A percentile compares a stretch with the other conserved stretches of the same genome.
phyloP scores from a whole-genome alignment of 2,329 filamentous ascomycete genomes.

The Penicillium frequentans region DNA sequence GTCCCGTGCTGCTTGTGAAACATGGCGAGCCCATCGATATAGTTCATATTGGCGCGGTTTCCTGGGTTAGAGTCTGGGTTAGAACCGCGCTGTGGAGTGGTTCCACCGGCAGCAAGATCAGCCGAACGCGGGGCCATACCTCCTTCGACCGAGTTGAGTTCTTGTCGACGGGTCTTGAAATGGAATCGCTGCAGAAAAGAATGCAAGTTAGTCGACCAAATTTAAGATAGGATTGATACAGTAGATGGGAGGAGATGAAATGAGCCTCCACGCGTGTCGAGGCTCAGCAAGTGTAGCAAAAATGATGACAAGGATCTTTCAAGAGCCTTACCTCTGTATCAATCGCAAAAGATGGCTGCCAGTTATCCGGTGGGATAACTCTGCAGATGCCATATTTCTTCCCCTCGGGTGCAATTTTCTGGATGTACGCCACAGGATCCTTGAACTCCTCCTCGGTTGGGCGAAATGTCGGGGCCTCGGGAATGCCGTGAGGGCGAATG shows the following conservation, averaged over 20 bases:
- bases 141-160: constrained; percentile 97
- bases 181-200: constrained; percentile 73
- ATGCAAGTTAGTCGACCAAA: not conserved
- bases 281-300: not conserved
- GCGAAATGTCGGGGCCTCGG: constrained; percentile 85
- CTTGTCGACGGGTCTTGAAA: constrained; percentile 92
- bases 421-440: constrained; percentile 90
- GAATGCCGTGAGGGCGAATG: constrained; percentile 76
- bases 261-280: not conserved
- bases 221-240: not conserved
- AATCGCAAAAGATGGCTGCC: constrained; percentile 94
- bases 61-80: constrained; percentile 55
- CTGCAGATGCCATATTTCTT: constrained; percentile 90
- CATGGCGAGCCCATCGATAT: constrained; percentile 90
- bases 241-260: not conserved
- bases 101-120: constrained; percentile 29
- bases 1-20: constrained; percentile 97
- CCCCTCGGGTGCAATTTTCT: constrained; percentile 85
- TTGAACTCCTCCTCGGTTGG: constrained; percentile 93
- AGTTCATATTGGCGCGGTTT: constrained; percentile 92
- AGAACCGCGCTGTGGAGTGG: constrained; percentile 34
- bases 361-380: constrained; percentile 87
- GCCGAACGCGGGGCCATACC: constrained; percentile 57
- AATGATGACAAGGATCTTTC: not conserved
- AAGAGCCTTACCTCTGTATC: constrained; percentile 78